Evolutionary conservation across 1,284 basidiomycete genomes (phyloP).

Genomic region (Amylostereum areolatum): DNA sequence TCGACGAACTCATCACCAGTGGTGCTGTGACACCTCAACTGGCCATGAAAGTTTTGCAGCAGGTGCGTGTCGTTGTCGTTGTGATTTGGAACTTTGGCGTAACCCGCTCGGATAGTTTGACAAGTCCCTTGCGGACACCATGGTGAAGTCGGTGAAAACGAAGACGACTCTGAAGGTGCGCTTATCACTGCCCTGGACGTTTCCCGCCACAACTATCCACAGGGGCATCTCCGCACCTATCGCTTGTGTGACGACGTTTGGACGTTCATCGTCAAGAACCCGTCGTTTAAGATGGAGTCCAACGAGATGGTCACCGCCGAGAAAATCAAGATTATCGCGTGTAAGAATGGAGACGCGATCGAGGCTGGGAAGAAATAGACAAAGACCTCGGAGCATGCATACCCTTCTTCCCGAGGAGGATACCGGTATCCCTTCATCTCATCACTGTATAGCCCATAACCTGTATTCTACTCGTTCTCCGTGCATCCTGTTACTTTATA

Average conservation of each 20-base stretch:
- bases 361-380: conserved; percentile 30
- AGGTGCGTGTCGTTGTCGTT: conserved; percentile 49
- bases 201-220: conserved; percentile 3
- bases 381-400: too few relatives aligned
- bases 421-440: too few relatives aligned
- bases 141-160: conserved; percentile 87
- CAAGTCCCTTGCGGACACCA: conserved; percentile 86
- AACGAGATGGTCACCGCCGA: conserved; percentile 73
- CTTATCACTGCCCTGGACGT: not conserved
- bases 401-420: too few relatives aligned
- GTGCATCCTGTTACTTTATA: too few relatives aligned
- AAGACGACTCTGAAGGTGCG: conserved; percentile 87
- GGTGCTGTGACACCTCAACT: conserved; percentile 96
- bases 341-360: conserved; percentile 86
- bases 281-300: conserved; percentile 91
- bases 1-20: conserved; percentile 97
- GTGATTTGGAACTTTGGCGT: not conserved
- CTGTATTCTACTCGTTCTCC: too few relatives aligned
- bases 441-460: too few relatives aligned
- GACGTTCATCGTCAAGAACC: conserved; percentile 93
- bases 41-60: conserved; percentile 94
- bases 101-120: conserved; percentile 64
- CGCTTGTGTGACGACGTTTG: conserved; percentile 95
- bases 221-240: conserved; percentile 91
- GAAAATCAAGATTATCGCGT: conserved; percentile 93